Evolutionary conservation across 2,329 filamentous ascomycete genomes (phyloP).

Genomic region (Venturia asperata): DNA sequence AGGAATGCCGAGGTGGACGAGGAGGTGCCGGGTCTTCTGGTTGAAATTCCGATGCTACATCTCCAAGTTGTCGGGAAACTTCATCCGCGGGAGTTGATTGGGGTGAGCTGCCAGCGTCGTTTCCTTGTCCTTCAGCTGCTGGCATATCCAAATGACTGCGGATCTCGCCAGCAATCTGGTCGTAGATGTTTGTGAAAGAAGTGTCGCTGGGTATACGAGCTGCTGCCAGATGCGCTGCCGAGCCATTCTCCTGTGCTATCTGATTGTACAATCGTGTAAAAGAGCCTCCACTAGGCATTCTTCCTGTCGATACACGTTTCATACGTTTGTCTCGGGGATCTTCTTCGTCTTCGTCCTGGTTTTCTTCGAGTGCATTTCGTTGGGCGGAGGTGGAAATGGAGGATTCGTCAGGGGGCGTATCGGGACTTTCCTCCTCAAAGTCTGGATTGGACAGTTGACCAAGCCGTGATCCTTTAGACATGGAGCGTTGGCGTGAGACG

Average conservation of each 20-base stretch:
- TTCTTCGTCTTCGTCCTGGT: not conserved
- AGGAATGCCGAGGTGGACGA: conserved; percentile 8
- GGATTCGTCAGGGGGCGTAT: conserved; percentile 3
- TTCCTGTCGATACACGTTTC: conserved; percentile 17
- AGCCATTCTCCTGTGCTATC: conserved; percentile 23
- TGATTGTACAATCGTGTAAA: conserved; percentile 27
- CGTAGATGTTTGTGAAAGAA: conserved; percentile 20
- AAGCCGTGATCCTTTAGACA: conserved; percentile 12
- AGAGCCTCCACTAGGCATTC: conserved; percentile 17
- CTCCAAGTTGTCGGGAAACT: conserved; percentile 10
- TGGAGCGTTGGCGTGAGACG: conserved; percentile 26
- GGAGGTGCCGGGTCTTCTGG: not conserved
- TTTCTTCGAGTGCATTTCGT: not conserved
- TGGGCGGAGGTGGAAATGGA: not conserved
- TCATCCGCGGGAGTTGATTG: not conserved
- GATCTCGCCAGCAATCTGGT: conserved; percentile 19
- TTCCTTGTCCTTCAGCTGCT: not conserved
- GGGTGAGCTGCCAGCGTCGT: not conserved
- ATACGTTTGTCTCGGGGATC: conserved; percentile 7
- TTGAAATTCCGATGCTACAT: not conserved
- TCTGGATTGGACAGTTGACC: conserved; percentile 17
- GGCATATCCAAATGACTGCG: not conserved
- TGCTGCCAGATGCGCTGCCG: conserved; percentile 9
- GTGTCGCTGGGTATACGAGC: conserved; percentile 17
- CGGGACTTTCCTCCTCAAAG: not conserved